phyloP scores from a whole-genome alignment of 2,329 filamentous ascomycete species.

The Trichoderma gracile region DNA sequence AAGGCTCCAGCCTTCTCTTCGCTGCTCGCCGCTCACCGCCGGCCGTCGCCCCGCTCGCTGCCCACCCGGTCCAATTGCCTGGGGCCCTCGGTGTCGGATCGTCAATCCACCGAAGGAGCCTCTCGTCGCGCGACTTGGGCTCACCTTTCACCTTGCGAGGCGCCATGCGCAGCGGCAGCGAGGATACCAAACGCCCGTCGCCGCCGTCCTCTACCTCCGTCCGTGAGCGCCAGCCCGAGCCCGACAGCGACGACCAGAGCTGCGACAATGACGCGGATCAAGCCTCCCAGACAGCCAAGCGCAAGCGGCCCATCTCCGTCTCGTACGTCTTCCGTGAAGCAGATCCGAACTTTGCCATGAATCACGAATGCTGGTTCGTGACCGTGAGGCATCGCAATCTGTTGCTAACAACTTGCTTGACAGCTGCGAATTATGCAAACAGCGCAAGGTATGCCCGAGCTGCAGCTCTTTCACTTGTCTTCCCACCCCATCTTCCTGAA shows the following conservation, averaged over 20 bases:
- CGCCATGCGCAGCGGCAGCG: slow-evolving; percentile 32
- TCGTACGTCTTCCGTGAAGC: slow-evolving; percentile 46
- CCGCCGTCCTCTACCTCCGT: slow-evolving; percentile 33
- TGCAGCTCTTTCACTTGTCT: slow-evolving; percentile 25
- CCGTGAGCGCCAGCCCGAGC: slow-evolving; percentile 40
- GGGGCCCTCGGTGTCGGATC: slow-evolving; percentile 13
- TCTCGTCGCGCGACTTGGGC: neutral
- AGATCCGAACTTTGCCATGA: neutral
- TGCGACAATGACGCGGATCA: slow-evolving; percentile 47
- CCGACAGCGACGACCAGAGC: slow-evolving; percentile 55
- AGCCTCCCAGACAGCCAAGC: slow-evolving; percentile 47
- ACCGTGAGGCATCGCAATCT: neutral
- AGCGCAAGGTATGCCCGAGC: slow-evolving; percentile 64
- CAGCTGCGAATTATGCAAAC: slow-evolving; percentile 78
- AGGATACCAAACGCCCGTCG: slow-evolving; percentile 29
- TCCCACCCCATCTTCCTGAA: neutral
- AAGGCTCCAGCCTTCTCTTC: neutral
- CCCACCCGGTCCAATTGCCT: neutral
- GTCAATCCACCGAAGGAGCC: slow-evolving; percentile 22
- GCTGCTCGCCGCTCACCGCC: slow-evolving; percentile 13
- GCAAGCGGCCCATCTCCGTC: slow-evolving; percentile 61
- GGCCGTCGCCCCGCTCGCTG: slow-evolving; percentile 8
- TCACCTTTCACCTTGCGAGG: slow-evolving; percentile 13
- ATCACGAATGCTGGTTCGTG: neutral
- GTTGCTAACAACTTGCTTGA: slow-evolving; percentile 26